Base-by-base conservation (phyloP, 177 flowering plant species). In the Tripterygium wilfordii region DNA sequence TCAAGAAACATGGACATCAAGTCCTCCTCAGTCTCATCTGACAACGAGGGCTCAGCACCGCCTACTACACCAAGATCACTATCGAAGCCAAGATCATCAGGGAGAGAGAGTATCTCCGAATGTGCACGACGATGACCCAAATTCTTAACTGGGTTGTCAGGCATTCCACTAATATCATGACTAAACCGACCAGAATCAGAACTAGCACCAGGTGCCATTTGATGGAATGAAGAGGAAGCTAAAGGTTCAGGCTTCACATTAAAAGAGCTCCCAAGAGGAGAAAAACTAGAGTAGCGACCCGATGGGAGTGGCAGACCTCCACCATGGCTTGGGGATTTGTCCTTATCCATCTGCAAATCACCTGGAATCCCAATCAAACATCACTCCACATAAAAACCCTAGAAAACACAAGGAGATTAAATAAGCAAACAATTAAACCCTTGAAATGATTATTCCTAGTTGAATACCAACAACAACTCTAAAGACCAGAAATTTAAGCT, bases 41-140 rank as follows among this genome's bases (percentile, higher is more conserved):
- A 86, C 14, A 78, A 72, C 0, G 96, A 74, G 32, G 96, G 96
- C 9, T 83, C 95, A 4, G 65, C 65, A 27, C 72, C 72, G 21
- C 95, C 95, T 29, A 88, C 94, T 29, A 85, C 80, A 17, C 99
- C 99, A 25, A 92, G 87, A 54, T 88, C 97, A 50, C 94, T 84
- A 56, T 89, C 97, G 36, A 92, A 92, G 70, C 85, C 82, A 24
- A 89, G 66, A 52, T 92, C 97, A 57, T 92, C 97, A 0, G 99
- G 99, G 21, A 92, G 83, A 37, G 95, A 81, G 25, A 92, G 77
- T 45, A 89, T 89, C 62, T 92, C 99, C 0, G 99, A 89, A 60
- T 86, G 97, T 4, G 97, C 99, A 33, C 99, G 83, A 8, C 99
- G 66, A 48, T 92, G 99, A n/a, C 99, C 96, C 18, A 67, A 32